Conservation (phyloP, 1,139 yeast genomes). For the Candida anutae region DNA sequence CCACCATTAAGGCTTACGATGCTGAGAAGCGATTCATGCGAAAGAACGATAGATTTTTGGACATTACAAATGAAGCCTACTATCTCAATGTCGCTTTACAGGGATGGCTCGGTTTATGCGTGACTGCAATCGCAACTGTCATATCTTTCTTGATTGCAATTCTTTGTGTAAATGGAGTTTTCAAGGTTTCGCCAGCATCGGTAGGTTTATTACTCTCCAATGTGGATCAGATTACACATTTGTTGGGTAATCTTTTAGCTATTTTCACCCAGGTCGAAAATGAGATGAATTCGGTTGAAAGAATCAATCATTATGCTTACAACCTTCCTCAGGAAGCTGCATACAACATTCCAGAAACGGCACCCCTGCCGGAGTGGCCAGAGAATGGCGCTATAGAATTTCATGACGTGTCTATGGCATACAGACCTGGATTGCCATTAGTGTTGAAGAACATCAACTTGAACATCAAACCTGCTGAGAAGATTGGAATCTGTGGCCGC, state of each 20-base stretch:
- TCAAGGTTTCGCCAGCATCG: conserved; percentile 52
- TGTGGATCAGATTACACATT: conserved; percentile 39
- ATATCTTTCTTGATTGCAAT: conserved; percentile 39
- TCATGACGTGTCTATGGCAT: conserved; percentile 50
- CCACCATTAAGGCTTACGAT: conserved; percentile 12
- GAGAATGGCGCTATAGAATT: conserved; percentile 44
- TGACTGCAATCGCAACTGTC: conserved; percentile 9
- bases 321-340: conserved; percentile 28
- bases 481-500: conserved; percentile 67
- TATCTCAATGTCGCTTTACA: conserved; percentile 11
- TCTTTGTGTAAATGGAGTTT: conserved; percentile 54
- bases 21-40: conserved; percentile 7
- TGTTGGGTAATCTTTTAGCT: conserved; percentile 37
- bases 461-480: conserved; percentile 44
- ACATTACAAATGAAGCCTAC: conserved; percentile 13
- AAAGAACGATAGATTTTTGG: conserved; percentile 9
- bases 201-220: conserved; percentile 64
- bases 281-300: conserved; percentile 78
- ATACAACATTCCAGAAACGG: conserved; percentile 14
- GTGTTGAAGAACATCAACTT: conserved; percentile 51
- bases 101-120: conserved; percentile 12
- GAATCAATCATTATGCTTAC: conserved; percentile 60
- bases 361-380: conserved; percentile 22
- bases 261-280: conserved; percentile 63
- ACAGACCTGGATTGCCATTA: conserved; percentile 65